These are phyloP conservation scores for Aspergillus cejpii DNA, from an alignment of 2,329 filamentous ascomycete genomes.

Conservation along the genomic window DNA sequence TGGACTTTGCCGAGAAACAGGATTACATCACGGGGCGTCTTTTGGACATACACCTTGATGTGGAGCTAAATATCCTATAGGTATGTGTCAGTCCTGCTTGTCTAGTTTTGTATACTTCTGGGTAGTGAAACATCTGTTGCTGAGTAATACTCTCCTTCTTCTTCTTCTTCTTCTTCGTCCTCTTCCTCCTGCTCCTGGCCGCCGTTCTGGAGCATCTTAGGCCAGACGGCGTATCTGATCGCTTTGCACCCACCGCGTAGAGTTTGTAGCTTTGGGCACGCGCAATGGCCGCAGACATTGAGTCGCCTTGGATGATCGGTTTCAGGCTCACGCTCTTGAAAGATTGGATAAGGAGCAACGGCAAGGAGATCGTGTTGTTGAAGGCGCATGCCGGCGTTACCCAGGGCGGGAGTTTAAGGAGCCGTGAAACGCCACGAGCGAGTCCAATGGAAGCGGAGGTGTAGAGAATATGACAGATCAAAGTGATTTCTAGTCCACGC, in stretches of 20 bases:
- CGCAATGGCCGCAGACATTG: conserved; percentile 45
- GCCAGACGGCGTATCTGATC: conserved; percentile 59
- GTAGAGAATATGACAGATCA: too few relatives aligned
- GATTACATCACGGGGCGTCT: too few relatives aligned
- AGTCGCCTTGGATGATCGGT: conserved; percentile 43
- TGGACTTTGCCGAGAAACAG: too few relatives aligned
- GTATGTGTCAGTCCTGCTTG: conserved; percentile 15
- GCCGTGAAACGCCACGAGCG: conserved; percentile 39
- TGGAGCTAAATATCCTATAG: too few relatives aligned
- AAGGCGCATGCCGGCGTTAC: conserved; percentile 50
- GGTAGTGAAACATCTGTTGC: conserved; percentile 1
- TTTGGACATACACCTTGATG: too few relatives aligned
- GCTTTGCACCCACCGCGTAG: conserved; percentile 56
- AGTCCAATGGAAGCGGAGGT: conserved; percentile 46
- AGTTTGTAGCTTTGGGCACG: conserved; percentile 61
- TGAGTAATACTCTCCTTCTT: conserved; percentile 13
- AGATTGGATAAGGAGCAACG: conserved; percentile 48
- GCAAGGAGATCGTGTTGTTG: conserved; percentile 53
- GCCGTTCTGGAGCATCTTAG: conserved; percentile 48
- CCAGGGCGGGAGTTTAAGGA: conserved; percentile 49
- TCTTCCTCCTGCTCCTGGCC: conserved; percentile 23
- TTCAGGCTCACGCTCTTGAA: conserved; percentile 51
- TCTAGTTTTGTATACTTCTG: too few relatives aligned
- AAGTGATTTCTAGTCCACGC: neutral
- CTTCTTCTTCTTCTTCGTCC: conserved; percentile 21